Conservation (phyloP, 805 yeast genomes). For the Metschnikowia amazonensis region DNA sequence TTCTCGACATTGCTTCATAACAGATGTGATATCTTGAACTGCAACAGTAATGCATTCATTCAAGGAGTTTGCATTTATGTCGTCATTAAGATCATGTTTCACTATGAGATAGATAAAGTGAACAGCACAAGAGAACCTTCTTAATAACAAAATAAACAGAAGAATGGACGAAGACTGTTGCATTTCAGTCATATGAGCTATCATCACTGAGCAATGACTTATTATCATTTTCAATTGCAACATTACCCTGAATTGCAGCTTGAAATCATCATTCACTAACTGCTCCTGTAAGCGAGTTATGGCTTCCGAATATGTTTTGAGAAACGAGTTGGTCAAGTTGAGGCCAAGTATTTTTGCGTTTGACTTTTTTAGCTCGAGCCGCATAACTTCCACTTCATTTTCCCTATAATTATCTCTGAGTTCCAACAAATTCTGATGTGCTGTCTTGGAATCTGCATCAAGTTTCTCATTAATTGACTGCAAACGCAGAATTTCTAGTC, state of each 20-base stretch:
- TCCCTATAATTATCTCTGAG: neutral
- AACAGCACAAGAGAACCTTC: conserved; percentile 1
- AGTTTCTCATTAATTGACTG: conserved; percentile 2
- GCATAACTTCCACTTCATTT: conserved; percentile 2
- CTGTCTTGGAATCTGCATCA: neutral
- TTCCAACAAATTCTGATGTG: neutral
- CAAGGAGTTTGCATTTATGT: neutral
- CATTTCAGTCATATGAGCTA: neutral
- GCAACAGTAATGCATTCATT: neutral
- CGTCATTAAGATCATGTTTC: neutral
- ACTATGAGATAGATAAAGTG: neutral
- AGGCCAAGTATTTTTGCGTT: neutral
- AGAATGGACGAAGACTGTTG: neutral
- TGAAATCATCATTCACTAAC: neutral
- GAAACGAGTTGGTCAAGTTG: conserved; percentile 1
- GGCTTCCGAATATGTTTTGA: neutral
- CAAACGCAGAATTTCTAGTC: neutral
- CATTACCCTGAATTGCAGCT: neutral
- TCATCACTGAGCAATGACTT: conserved; percentile 1
- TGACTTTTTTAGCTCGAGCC: neutral
- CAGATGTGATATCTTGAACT: neutral
- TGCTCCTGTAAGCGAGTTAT: neutral
- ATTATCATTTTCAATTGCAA: neutral
- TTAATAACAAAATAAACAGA: neutral
- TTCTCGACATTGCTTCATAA: neutral